Conservation (phyloP, 257 asterid species). For the Solanum sejunctum region DNA sequence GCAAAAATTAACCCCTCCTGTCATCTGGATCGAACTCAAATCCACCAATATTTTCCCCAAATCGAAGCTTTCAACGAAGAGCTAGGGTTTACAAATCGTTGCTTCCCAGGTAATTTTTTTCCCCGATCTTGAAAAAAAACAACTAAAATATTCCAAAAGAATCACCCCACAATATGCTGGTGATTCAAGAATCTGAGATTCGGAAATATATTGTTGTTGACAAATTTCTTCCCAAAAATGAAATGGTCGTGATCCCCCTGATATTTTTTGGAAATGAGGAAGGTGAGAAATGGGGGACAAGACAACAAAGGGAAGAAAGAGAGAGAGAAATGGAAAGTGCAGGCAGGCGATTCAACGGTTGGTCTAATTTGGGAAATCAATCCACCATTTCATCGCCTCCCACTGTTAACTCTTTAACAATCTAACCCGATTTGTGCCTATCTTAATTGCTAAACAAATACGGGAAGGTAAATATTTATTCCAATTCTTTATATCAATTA, state of each 20-base stretch:
- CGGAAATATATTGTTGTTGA: not conserved
- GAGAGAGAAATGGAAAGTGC: not conserved
- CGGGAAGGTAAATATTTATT: too few species aligned
- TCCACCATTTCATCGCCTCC: not conserved
- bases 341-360: not conserved
- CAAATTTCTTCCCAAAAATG: not conserved
- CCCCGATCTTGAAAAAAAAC: not conserved
- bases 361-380: not conserved
- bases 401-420: not conserved
- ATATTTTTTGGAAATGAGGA: not conserved
- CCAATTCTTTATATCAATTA: too few species aligned
- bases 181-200: not conserved
- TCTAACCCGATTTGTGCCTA: not conserved
- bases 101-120: not conserved
- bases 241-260: slow-evolving; percentile 1
- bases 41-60: not conserved
- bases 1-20: slow-evolving; percentile 6
- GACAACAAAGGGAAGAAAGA: not conserved
- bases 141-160: not conserved
- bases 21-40: slow-evolving; percentile 35
- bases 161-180: not conserved
- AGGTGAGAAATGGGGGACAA: slow-evolving; percentile 9
- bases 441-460: not conserved
- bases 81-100: not conserved
- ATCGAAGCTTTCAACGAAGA: not conserved